Evolutionary conservation across 305 asterid genomes (phyloP).

Genomic region (Petunia hybrid): DNA sequence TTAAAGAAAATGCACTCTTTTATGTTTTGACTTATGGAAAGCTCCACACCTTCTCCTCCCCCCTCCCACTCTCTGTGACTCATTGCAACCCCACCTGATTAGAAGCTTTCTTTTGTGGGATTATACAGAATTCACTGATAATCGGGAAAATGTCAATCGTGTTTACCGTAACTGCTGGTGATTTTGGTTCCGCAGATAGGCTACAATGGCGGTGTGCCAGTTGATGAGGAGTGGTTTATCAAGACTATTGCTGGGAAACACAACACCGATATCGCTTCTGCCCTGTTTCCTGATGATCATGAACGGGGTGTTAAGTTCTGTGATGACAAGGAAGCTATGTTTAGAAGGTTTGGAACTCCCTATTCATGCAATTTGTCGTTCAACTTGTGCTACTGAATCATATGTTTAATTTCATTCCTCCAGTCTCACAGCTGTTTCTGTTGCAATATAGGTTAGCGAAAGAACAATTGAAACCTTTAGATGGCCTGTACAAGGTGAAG

Average conservation of each 20-base stretch:
- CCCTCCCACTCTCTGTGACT: not conserved
- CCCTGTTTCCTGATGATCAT: slow-evolving; percentile 83
- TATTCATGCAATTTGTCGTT: not conserved
- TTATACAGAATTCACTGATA: not conserved
- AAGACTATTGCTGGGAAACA: slow-evolving; percentile 82
- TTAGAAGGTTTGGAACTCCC: slow-evolving; percentile 61
- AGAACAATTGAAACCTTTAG: slow-evolving; percentile 72
- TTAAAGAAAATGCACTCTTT: not conserved
- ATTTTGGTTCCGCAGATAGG: slow-evolving; percentile 63
- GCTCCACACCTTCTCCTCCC: not conserved
- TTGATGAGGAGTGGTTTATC: slow-evolving; percentile 65
- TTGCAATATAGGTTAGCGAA: slow-evolving; percentile 64
- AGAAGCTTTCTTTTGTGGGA: not conserved
- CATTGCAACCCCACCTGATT: not conserved
- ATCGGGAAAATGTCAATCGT: not conserved
- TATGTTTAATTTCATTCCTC: not conserved
- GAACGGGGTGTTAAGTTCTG: slow-evolving; percentile 73
- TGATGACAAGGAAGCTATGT: slow-evolving; percentile 86
- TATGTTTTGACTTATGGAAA: not conserved
- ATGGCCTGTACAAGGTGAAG: slow-evolving; percentile 65
- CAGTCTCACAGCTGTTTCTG: not conserved
- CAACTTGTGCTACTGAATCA: not conserved
- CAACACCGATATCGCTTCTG: slow-evolving; percentile 74
- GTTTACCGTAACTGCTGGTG: not conserved
- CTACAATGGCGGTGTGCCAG: slow-evolving; percentile 84